A percentile compares a stretch with the other conserved stretches of the same genome.
phyloP scores from a whole-genome alignment of 176 grass and related monocot species.

The Phoenix roebelenii region DNA sequence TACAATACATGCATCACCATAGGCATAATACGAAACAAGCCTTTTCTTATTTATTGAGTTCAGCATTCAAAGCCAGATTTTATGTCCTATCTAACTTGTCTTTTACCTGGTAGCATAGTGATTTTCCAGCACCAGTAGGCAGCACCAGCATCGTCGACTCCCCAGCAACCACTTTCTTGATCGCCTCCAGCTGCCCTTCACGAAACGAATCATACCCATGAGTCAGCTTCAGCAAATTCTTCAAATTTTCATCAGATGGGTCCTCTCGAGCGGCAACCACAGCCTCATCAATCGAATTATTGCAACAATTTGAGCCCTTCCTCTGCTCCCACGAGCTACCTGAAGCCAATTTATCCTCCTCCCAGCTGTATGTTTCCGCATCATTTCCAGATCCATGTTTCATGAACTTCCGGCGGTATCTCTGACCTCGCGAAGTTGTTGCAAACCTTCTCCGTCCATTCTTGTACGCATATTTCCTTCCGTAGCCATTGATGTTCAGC shows the following conservation, averaged over 20 bases:
- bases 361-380: conserved; percentile 2
- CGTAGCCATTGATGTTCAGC: conserved; percentile 85
- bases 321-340: conserved; percentile 35
- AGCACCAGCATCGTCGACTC: conserved; percentile 77
- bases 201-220: conserved; percentile 73
- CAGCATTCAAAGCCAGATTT: too few relatives aligned
- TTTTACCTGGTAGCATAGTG: conserved; percentile 87
- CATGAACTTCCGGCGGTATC: conserved; percentile 25
- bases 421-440: conserved; percentile 36
- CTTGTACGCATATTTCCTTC: conserved; percentile 51
- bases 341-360: conserved; percentile 38
- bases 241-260: conserved; percentile 52
- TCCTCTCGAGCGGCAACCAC: conserved; percentile 36
- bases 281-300: conserved; percentile 30
- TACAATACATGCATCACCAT: too few relatives aligned
- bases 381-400: conserved; percentile 9
- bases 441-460: conserved; percentile 42
- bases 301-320: conserved; percentile 19
- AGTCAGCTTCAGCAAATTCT: conserved; percentile 48
- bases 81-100: not conserved
- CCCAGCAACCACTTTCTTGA: conserved; percentile 59
- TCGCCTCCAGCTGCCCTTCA: conserved; percentile 60
- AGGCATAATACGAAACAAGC: too few relatives aligned
- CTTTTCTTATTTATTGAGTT: too few relatives aligned
- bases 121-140: conserved; percentile 89